Percentiles rank a stretch among this genome's conserved stretches.
Conservation (phyloP, 2,329 filamentous ascomycete species). For the Lachnellula subtilissima region DNA sequence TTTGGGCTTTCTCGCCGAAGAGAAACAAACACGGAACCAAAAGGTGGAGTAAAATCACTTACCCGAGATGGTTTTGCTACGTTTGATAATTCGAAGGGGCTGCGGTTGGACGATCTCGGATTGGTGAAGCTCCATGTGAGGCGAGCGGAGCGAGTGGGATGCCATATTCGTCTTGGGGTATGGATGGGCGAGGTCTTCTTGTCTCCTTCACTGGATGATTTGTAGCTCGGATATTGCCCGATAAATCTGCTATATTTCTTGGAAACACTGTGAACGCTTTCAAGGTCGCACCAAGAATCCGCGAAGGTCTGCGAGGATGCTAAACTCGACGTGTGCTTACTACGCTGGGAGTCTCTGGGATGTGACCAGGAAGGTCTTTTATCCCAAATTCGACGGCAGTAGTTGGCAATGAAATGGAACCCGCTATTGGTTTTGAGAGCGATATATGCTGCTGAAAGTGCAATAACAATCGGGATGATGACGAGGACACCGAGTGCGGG, state of each 20-base stretch:
- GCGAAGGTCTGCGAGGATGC: conserved; percentile 31
- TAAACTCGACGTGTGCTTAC: conserved; percentile 31
- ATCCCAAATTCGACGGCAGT: conserved; percentile 21
- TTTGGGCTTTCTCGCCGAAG: too few relatives aligned
- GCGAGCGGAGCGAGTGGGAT: conserved; percentile 26
- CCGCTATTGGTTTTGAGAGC: conserved; percentile 27
- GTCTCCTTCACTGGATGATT: conserved; percentile 7
- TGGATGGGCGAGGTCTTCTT: neutral
- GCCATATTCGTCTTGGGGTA: conserved; percentile 32
- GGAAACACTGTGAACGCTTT: conserved; percentile 28
- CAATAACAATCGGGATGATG: conserved; percentile 42
- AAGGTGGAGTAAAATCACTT: neutral
- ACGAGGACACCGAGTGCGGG: conserved; percentile 41
- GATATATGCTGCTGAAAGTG: conserved; percentile 30
- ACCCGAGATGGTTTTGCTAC: conserved; percentile 29
- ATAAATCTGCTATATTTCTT: conserved; percentile 25
- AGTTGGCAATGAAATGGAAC: conserved; percentile 17
- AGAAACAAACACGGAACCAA: too few relatives aligned
- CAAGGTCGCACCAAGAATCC: conserved; percentile 36
- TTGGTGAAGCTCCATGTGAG: conserved; percentile 33
- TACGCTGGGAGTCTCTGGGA: conserved; percentile 25
- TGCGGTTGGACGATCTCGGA: conserved; percentile 35
- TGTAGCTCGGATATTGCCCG: conserved; percentile 10
- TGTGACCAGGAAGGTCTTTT: conserved; percentile 26
- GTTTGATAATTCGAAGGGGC: conserved; percentile 49